Percentiles rank a stretch among this genome's conserved stretches.
phyloP scores from a whole-genome alignment of 2,329 filamentous ascomycete species.

The Diaporthe helianthi region DNA sequence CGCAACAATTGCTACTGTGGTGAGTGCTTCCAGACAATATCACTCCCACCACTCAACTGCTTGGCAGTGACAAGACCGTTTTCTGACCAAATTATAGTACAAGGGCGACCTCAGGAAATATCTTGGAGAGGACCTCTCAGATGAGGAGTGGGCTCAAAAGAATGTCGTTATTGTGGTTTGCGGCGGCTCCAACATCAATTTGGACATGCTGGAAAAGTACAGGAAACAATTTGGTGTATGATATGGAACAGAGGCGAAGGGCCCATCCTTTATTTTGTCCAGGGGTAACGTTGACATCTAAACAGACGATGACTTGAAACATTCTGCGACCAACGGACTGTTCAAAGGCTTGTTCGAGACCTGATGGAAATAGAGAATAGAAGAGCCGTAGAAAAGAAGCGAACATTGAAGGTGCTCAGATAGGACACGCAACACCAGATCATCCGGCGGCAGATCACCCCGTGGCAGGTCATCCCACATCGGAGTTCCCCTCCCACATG shows the following conservation, averaged over 20 bases:
- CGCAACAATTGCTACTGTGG: constrained; percentile 72
- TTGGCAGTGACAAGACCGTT: neutral
- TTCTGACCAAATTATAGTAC: constrained; percentile 49
- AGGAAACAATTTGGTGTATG: constrained; percentile 52
- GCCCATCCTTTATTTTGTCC: too few relatives aligned
- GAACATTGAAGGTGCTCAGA: neutral
- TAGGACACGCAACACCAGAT: neutral
- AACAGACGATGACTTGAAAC: neutral
- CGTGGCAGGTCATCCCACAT: neutral
- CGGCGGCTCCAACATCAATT: constrained; percentile 73
- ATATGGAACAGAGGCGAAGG: neutral
- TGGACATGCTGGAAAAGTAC: constrained; percentile 67
- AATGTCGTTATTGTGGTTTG: constrained; percentile 88
- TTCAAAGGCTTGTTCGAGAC: neutral
- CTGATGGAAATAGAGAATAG: neutral
- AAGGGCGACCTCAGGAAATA: constrained; percentile 66
- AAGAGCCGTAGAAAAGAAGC: neutral
- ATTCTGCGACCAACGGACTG: neutral
- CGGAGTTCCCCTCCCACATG: too few relatives aligned
- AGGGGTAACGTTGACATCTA: too few relatives aligned
- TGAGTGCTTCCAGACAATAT: neutral
- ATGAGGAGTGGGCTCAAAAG: constrained; percentile 67
- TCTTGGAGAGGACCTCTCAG: constrained; percentile 59
- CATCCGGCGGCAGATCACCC: neutral
- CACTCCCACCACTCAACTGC: neutral